Percentiles rank a stretch among this genome's conserved stretches.
These are phyloP conservation scores for Pontederia paniculata DNA, from an alignment of 176 grass and related monocot genomes.

Conservation along the genomic window DNA sequence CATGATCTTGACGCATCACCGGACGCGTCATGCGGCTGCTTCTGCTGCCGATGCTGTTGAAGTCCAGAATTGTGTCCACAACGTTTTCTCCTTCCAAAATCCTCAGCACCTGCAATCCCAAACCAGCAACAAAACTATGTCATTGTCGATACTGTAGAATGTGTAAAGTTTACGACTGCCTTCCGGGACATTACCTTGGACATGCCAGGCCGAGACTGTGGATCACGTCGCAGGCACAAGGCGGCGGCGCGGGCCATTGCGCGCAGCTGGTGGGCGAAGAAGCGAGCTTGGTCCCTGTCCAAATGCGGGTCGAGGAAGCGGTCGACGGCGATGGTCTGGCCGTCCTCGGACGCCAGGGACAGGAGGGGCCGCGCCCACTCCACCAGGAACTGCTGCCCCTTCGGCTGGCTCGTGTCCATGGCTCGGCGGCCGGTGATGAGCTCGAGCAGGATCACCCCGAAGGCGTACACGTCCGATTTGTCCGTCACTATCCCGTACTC, in stretches of 20 bases:
- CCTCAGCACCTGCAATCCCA: slow-evolving; percentile 12
- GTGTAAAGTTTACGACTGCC: background rate
- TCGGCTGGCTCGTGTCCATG: slow-evolving; percentile 15
- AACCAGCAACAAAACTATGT: background rate
- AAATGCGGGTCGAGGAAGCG: slow-evolving; percentile 16
- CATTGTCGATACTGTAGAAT: no score
- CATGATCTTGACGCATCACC: background rate
- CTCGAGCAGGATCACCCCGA: slow-evolving; percentile 17
- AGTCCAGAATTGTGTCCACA: slow-evolving; percentile 1
- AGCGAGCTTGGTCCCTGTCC: slow-evolving; percentile 8
- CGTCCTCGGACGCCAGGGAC: slow-evolving; percentile 3
- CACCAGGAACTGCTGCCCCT: slow-evolving; percentile 20
- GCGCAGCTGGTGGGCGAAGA: slow-evolving; percentile 14
- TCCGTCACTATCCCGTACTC: slow-evolving; percentile 15
- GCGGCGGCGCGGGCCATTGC: slow-evolving; percentile 16
- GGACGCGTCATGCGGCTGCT: slow-evolving; percentile 18
- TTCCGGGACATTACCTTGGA: slow-evolving; percentile 11
- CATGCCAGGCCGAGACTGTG: slow-evolving; percentile 14
- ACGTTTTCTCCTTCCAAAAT: slow-evolving; percentile 18
- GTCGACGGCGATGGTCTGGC: slow-evolving; percentile 7
- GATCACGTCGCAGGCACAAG: slow-evolving; percentile 21
- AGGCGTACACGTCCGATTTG: slow-evolving; percentile 21
- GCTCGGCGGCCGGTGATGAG: slow-evolving; percentile 20
- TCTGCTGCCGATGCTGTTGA: slow-evolving; percentile 6
- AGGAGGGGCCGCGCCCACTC: slow-evolving; percentile 21